Evolutionary conservation across 2,329 filamentous ascomycete species (phyloP).

Genomic region (Ceratocystis smalleyi): DNA sequence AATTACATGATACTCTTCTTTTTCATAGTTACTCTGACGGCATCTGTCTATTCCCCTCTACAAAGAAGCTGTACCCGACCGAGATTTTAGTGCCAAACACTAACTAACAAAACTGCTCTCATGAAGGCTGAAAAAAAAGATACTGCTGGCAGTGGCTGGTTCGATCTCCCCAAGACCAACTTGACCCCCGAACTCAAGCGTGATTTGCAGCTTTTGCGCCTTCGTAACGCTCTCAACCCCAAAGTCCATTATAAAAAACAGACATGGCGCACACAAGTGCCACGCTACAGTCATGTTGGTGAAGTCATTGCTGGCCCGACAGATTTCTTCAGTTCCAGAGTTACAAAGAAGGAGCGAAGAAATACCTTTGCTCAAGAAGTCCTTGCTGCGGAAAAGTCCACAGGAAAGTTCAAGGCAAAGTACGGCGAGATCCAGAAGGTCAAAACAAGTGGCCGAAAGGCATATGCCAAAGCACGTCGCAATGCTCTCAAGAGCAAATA

Average conservation of each 20-base stretch:
- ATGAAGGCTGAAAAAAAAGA: constrained; percentile 19
- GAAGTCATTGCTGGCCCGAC: constrained; percentile 78
- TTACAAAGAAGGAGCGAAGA: constrained; percentile 79
- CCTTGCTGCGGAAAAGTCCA: constrained; percentile 34
- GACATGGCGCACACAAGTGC: constrained; percentile 32
- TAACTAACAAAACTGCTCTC: neutral
- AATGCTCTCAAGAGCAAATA: constrained; percentile 9
- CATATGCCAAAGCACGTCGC: constrained; percentile 42
- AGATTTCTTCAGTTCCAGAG: constrained; percentile 66
- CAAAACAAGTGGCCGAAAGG: constrained; percentile 80
- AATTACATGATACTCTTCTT: constrained; percentile 38
- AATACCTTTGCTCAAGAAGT: constrained; percentile 76
- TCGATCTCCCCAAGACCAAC: constrained; percentile 68
- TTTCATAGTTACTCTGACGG: constrained; percentile 62
- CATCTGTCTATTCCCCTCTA: neutral
- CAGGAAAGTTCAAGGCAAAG: constrained; percentile 61
- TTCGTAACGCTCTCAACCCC: constrained; percentile 76
- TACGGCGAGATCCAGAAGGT: constrained; percentile 69
- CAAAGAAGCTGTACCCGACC: constrained; percentile 10
- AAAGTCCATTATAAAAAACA: constrained; percentile 81
- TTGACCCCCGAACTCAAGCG: constrained; percentile 74
- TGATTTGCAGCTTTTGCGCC: constrained; percentile 76
- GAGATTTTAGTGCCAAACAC: neutral
- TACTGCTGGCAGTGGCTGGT: constrained; percentile 72
- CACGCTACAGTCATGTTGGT: constrained; percentile 77